Evolutionary conservation across 2,329 filamentous ascomycete genomes (phyloP), one percentile per base, ranked within the genome.

Genomic region (Penicillium sp.): DNA sequence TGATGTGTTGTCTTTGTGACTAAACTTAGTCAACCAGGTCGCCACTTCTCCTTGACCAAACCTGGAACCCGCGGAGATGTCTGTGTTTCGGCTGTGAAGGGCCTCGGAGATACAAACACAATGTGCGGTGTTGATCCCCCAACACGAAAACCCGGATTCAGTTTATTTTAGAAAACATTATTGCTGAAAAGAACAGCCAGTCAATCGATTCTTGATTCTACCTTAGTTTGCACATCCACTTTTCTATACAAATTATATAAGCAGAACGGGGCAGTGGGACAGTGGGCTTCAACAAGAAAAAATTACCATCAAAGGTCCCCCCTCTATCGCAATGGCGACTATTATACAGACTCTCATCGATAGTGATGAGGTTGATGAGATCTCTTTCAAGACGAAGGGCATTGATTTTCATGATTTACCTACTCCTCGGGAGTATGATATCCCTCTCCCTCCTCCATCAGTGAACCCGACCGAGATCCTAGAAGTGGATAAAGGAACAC

Each of bases 401-500:
- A 62, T 73, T 49, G 65, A 55, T 33, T 54, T 70, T n/a, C 62
- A 71, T 50, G 61, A 70, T 44, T 53, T 68, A 3, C 52, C 64
- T 45, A 61, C 55, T 14, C 61, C 65, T 21, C 61, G 62, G 52
- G 63, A 68, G 27, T 52, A 64, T 8, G 71, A 79, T 45, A 86
- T 91, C 57, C 83, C 90, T 22, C 78, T 96, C 4, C 90, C 91
- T 13, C 91, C 90, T 10, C 81, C 79, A 22, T 81, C 85, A 5
- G 81, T 73, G 42, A 71, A 72, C 48, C 80, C 85, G 4, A 86
- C 83, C 48, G 76, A 82, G 43, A 84, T 95, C 13, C 79, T 96
- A 6, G 80, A 86, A n/a, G 76, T 90, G 67, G 92, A 96, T 71
- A 80, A 90, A 61, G 88, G 89, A 60, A 97, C 92, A 0, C 93